A percentile compares a stretch with the other conserved stretches of the same genome.
phyloP scores from a whole-genome alignment of 2,329 filamentous ascomycete species.

The Ophiostoma tasmaniense region DNA sequence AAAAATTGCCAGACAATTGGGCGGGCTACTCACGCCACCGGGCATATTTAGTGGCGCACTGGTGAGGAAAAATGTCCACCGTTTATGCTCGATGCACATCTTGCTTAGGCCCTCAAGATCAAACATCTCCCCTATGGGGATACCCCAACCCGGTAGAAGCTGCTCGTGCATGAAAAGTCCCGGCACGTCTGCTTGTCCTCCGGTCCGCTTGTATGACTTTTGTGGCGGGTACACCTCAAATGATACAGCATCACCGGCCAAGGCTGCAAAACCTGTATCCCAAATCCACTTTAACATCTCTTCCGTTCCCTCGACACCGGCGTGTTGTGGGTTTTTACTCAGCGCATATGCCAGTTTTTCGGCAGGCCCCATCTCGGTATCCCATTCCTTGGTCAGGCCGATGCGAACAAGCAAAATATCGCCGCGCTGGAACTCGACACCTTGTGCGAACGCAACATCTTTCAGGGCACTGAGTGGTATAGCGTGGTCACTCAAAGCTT shows the following conservation, averaged over 20 bases:
- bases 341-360: slow-evolving; percentile 22
- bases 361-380: slow-evolving; percentile 28
- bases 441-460: slow-evolving; percentile 33
- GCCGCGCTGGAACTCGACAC: slow-evolving; percentile 38
- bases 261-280: slow-evolving; percentile 38
- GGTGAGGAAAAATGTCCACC: slow-evolving; percentile 43
- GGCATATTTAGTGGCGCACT: slow-evolving; percentile 24
- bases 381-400: slow-evolving; percentile 42
- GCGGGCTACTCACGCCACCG: slow-evolving; percentile 15
- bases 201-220: neutral
- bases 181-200: neutral
- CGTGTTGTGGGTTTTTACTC: slow-evolving; percentile 24
- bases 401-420: slow-evolving; percentile 45
- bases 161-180: slow-evolving; percentile 16
- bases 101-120: slow-evolving; percentile 16
- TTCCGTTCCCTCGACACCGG: slow-evolving; percentile 33
- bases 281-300: slow-evolving; percentile 38
- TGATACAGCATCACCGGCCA: slow-evolving; percentile 31
- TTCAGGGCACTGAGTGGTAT: slow-evolving; percentile 27
- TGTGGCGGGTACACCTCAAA: slow-evolving; percentile 29
- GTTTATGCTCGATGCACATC: slow-evolving; percentile 34
- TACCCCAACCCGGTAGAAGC: slow-evolving; percentile 17
- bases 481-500: slow-evolving; percentile 32
- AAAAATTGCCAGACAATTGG: slow-evolving; percentile 20
- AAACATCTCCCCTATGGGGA: slow-evolving; percentile 18